A percentile compares a stretch with the other conserved stretches of the same genome.
Evolutionary conservation across 331 rosid genomes (phyloP).

Genomic region (Rhamnella rubrinervis): DNA sequence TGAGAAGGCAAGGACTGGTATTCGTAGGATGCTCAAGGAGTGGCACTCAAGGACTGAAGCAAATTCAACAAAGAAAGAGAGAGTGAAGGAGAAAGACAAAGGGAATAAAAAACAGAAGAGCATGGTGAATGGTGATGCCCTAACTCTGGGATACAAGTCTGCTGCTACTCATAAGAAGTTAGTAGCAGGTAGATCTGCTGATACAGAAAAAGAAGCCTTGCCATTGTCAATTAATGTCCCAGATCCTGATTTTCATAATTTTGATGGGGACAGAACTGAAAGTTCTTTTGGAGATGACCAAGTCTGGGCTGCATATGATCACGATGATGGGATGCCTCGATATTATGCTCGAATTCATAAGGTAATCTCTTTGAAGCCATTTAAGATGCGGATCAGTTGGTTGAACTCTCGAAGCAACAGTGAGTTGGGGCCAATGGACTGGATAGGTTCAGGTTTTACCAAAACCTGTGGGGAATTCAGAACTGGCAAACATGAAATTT

Average conservation of each 20-base stretch:
- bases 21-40: slow-evolving; percentile 16
- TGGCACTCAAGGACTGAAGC: slow-evolving; percentile 8
- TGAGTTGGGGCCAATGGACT: slow-evolving; percentile 29
- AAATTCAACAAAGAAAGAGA: background rate
- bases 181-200: background rate
- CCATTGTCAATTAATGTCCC: slow-evolving; percentile 23
- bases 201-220: background rate
- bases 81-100: slow-evolving; percentile 1
- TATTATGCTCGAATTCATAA: slow-evolving; percentile 34
- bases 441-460: slow-evolving; percentile 31
- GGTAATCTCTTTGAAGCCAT: slow-evolving; percentile 26
- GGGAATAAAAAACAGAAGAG: slow-evolving; percentile 15
- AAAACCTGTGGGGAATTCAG: slow-evolving; percentile 35
- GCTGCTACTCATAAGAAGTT: background rate
- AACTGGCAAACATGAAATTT: slow-evolving; percentile 20
- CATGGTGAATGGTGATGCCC: background rate
- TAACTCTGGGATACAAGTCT: background rate
- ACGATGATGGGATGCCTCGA: slow-evolving; percentile 35
- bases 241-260: slow-evolving; percentile 35
- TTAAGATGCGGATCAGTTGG: slow-evolving; percentile 33
- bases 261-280: slow-evolving; percentile 31
- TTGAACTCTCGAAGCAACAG: slow-evolving; percentile 26
- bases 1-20: slow-evolving; percentile 16
- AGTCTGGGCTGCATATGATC: slow-evolving; percentile 36
- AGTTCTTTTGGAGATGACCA: slow-evolving; percentile 21